phyloP scores from a whole-genome alignment of 1,284 basidiomycete genomes.

The Athelia sp. region DNA sequence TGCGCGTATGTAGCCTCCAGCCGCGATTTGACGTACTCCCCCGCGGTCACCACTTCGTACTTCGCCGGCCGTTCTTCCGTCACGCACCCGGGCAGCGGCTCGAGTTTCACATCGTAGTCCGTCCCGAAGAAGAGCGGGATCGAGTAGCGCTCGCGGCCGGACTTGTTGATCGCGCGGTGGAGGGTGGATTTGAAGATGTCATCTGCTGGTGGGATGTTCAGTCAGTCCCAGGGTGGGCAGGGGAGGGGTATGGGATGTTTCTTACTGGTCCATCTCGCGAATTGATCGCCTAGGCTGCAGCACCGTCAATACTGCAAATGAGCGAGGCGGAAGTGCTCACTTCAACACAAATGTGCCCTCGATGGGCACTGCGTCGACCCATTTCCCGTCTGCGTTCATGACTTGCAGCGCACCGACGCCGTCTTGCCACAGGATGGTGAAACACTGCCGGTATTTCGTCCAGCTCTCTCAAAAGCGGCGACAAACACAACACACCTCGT shows the following conservation, averaged over 20 bases:
- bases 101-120: constrained; percentile 70
- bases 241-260: constrained; percentile 9
- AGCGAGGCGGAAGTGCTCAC: too few species aligned
- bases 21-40: constrained; percentile 67
- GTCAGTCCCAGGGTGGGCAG: too few species aligned
- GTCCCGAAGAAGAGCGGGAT: constrained; percentile 81
- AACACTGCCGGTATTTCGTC: constrained; percentile 52
- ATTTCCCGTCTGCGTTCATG: constrained; percentile 49
- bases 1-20: constrained; percentile 57
- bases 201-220: too few species aligned
- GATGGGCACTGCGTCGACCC: constrained; percentile 67
- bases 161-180: constrained; percentile 78
- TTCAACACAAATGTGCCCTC: constrained; percentile 65
- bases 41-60: constrained; percentile 69
- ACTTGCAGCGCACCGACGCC: constrained; percentile 53
- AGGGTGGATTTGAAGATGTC: constrained; percentile 84
- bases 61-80: constrained; percentile 56
- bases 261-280: constrained; percentile 85
- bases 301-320: constrained; percentile 3
- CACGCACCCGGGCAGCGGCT: constrained; percentile 73
- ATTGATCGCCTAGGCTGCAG: constrained; percentile 76
- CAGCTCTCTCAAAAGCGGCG: neutral
- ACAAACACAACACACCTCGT: constrained; percentile 38
- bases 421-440: constrained; percentile 82
- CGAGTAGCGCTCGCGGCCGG: constrained; percentile 68